Base-by-base conservation (phyloP, 495 filamentous ascomycete species). In the Chaetomidium leptoderma region DNA sequence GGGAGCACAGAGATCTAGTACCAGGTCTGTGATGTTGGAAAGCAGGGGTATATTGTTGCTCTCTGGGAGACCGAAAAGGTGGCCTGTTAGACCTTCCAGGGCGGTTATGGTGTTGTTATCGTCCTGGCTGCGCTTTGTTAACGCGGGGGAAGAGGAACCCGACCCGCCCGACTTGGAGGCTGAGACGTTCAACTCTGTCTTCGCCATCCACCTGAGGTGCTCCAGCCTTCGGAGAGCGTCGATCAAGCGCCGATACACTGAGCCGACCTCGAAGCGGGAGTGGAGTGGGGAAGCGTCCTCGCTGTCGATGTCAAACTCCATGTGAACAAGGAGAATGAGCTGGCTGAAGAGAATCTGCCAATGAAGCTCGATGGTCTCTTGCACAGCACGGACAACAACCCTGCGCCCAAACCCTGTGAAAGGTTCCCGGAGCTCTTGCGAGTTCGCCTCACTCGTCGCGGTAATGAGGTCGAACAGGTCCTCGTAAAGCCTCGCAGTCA, bases 151-250 rank as follows among this genome's bases (percentile, higher is more conserved):
- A 23, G 51, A 46, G 13, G 55, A 51, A 46, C 63, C 66, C 51
- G 58, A 68, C 26, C 30, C 69, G 63, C 77, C 73, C 13, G 63
- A 58, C 55, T 69, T 75, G 6, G 67, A 62, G 6, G 74, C 55
- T 4, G 78, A 68, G 16, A 76, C 59, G 33, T 66, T 70, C 29
- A 83, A 57, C 54, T 78, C 76, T 16, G 74, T 88, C 44, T 75
- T 83, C 43, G 84, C 81, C 60, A 97, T 81, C 92, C 92, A 99
- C 57, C 73, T 74, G 66, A 96, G 76, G 59, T 97, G 79, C 52
- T 90, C 84, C 59, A 90, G 84, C 64, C 91, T 83, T 35, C 83
- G 80, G 16, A 97, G 76, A 50, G 84, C 77, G 33, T 76, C 71
- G 5, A 95, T 70, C 10, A 96, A 68, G 10, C 81, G 80, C 29